A percentile compares a stretch with the other conserved stretches of the same genome.
Evolutionary conservation across 371 early-diverging fungal genomes (phyloP).

Genomic region (Mortierella sp.): DNA sequence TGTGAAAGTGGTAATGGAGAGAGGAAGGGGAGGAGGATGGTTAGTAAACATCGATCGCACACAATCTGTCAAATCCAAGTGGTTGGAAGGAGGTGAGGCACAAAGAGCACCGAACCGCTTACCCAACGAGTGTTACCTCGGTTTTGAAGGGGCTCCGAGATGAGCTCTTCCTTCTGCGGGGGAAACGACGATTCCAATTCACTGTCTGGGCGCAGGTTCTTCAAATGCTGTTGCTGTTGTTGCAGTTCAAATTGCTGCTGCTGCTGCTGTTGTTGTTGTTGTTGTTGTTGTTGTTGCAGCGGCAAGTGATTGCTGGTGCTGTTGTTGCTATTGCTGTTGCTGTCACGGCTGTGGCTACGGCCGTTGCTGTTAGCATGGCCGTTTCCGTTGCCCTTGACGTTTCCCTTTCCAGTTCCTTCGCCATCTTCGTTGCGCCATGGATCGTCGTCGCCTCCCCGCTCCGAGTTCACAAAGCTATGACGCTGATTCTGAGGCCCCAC

Average conservation of each 20-base stretch:
- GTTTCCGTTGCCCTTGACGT: not conserved
- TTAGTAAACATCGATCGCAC: not conserved
- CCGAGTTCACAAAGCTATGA: slow-evolving; percentile 33
- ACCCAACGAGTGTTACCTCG: slow-evolving; percentile 19
- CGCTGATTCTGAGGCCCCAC: slow-evolving; percentile 28
- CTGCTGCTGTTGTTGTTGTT: not conserved
- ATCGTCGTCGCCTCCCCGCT: slow-evolving; percentile 38
- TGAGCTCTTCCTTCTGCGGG: slow-evolving; percentile 2
- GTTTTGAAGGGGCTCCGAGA: not conserved
- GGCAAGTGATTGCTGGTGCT: too few species aligned
- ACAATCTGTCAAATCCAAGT: too few species aligned
- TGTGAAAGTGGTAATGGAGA: slow-evolving; percentile 12
- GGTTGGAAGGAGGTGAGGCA: too few species aligned
- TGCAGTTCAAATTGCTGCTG: slow-evolving; percentile 5
- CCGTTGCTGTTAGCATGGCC: slow-evolving; percentile 1
- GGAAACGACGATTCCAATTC: slow-evolving; percentile 29
- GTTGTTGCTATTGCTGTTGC: not conserved
- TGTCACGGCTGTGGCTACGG: not conserved
- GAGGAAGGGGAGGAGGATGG: not conserved
- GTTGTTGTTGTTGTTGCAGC: not conserved
- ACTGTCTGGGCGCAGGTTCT: slow-evolving; percentile 43
- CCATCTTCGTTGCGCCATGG: slow-evolving; percentile 54
- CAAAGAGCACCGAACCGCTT: slow-evolving; percentile 1
- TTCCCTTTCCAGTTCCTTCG: slow-evolving; percentile 31
- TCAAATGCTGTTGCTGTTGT: slow-evolving; percentile 12